phyloP scores from a whole-genome alignment of 2,329 filamentous ascomycete genomes.

The Aspergillus versicolor region DNA sequence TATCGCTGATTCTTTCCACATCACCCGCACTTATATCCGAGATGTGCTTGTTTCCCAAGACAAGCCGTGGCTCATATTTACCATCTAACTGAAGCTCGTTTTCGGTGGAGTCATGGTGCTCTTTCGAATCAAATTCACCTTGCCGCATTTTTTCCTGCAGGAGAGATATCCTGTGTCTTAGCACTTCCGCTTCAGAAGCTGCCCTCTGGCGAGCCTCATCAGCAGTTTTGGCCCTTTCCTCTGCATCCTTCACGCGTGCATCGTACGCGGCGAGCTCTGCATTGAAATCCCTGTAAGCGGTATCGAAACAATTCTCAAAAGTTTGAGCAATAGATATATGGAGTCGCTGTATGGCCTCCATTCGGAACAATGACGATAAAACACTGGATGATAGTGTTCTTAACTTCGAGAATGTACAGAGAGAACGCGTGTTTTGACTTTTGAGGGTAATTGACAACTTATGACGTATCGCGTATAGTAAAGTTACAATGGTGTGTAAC shows the following conservation, averaged over 20 bases:
- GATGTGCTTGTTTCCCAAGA: conserved; percentile 12
- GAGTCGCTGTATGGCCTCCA: conserved; percentile 34
- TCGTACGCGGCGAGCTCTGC: conserved; percentile 23
- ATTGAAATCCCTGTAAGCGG: conserved; percentile 27
- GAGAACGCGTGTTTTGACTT: neutral
- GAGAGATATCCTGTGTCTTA: conserved; percentile 23
- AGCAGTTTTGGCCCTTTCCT: conserved; percentile 21
- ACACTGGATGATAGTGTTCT: neutral
- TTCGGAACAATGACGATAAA: conserved; percentile 6
- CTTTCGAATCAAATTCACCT: conserved; percentile 15
- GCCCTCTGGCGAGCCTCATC: conserved; percentile 20
- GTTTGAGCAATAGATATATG: conserved; percentile 28
- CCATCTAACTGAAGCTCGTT: conserved; percentile 22
- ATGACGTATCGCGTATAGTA: conserved; percentile 3
- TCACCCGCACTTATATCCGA: conserved; percentile 14
- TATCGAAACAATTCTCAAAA: conserved; percentile 28
- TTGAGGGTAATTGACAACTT: neutral
- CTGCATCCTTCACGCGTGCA: conserved; percentile 21
- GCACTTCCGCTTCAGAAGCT: conserved; percentile 16
- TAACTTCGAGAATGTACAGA: neutral
- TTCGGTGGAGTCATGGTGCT: conserved; percentile 15
- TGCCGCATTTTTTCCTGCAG: conserved; percentile 23
- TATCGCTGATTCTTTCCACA: conserved; percentile 22
- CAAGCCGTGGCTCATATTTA: conserved; percentile 28
- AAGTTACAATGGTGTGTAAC: neutral